These are phyloP conservation scores for Linnemannia schmuckeri DNA, from an alignment of 192 early-diverging fungal genomes.

Conservation along the genomic window DNA sequence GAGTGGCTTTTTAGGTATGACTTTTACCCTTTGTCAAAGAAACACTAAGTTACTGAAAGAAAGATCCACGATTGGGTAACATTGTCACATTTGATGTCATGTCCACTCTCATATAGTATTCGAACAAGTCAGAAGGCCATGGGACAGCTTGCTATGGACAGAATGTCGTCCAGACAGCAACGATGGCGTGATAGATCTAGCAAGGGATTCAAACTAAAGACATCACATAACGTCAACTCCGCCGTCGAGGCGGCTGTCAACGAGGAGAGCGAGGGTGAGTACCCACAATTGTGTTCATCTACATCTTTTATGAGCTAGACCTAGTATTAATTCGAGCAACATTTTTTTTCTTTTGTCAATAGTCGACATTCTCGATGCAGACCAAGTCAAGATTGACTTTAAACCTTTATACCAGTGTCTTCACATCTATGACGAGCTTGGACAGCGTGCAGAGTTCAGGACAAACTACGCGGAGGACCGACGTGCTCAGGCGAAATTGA, in stretches of 20 bases:
- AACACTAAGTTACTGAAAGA: not conserved
- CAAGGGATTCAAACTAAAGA: conserved; percentile 60
- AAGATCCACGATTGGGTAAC: conserved; percentile 2
- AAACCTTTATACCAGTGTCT: conserved; percentile 96
- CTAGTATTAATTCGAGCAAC: not conserved
- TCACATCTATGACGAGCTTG: conserved; percentile 95
- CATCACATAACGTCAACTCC: conserved; percentile 76
- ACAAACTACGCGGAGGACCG: conserved; percentile 92
- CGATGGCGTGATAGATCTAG: conserved; percentile 63
- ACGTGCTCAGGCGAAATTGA: conserved; percentile 86
- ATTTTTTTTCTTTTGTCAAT: not conserved
- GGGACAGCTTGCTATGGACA: conserved; percentile 87
- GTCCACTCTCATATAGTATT: conserved; percentile 61
- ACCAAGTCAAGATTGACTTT: conserved; percentile 88
- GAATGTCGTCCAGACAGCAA: conserved; percentile 79
- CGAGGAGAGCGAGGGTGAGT: conserved; percentile 82
- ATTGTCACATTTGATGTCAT: not conserved
- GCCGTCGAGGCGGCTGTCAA: conserved; percentile 86
- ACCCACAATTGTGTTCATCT: not conserved
- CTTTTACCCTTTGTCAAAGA: not conserved
- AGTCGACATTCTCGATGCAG: conserved; percentile 77
- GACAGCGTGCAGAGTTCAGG: conserved; percentile 88
- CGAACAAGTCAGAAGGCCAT: conserved; percentile 85
- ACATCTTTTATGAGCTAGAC: not conserved
- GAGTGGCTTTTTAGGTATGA: conserved; percentile 90